A percentile compares a stretch with the other conserved stretches of the same genome.
Evolutionary conservation across 73 alveolate species (phyloP).

Genomic region (Paramecium octaurelia): DNA sequence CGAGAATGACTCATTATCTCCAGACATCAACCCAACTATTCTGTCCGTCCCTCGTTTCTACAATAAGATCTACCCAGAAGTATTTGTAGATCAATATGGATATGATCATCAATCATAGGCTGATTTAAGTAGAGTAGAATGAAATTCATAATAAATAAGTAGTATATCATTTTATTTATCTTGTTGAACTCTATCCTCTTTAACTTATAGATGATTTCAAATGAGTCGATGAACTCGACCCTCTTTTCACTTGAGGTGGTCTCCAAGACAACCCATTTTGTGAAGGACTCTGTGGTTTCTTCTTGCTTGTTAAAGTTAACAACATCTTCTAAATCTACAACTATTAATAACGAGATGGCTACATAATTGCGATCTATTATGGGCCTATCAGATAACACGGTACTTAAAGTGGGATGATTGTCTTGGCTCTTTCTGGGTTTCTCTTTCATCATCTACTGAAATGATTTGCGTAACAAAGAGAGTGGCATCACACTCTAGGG

Average conservation of each 20-base stretch:
- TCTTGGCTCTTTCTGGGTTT: neutral
- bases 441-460: neutral
- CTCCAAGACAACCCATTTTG: constrained; percentile 35
- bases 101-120: neutral
- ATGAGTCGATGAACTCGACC: constrained; percentile 19
- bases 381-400: constrained; percentile 30
- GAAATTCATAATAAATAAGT: neutral
- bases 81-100: neutral
- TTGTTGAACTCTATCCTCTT: constrained; percentile 1
- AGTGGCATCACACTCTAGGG: neutral
- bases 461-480: neutral
- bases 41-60: neutral
- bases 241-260: constrained; percentile 41
- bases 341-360: neutral
- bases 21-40: neutral
- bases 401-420: constrained; percentile 30
- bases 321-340: constrained; percentile 15
- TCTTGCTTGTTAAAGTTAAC: neutral
- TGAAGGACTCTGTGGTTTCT: neutral
- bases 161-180: neutral
- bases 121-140: neutral
- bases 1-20: neutral
- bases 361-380: constrained; percentile 35
- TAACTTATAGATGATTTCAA: constrained; percentile 6
- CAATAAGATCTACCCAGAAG: neutral